Evolutionary conservation across 2,329 filamentous ascomycete species (phyloP).

Genomic region (Rutstroemia sp.): DNA sequence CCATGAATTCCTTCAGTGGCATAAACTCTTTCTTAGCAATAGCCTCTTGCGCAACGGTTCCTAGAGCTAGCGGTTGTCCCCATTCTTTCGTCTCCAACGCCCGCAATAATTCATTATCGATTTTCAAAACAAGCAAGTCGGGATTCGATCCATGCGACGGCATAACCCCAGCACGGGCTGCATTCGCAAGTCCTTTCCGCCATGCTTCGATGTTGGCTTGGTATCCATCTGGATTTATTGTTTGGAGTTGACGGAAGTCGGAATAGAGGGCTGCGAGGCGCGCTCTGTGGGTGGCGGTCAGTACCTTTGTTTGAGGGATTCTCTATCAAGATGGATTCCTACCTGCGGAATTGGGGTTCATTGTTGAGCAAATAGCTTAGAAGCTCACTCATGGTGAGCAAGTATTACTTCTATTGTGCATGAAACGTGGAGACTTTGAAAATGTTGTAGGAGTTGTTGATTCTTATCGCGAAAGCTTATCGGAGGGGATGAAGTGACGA

Average conservation of each 20-base stretch:
- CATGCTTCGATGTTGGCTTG: constrained; percentile 72
- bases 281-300: constrained; percentile 40
- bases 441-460: constrained; percentile 6
- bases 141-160: constrained; percentile 38
- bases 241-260: constrained; percentile 68
- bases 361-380: constrained; percentile 56
- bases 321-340: constrained; percentile 11
- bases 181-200: constrained; percentile 65
- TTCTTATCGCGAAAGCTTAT: constrained; percentile 14
- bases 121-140: constrained; percentile 44
- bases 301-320: background rate
- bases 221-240: constrained; percentile 80
- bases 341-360: constrained; percentile 56
- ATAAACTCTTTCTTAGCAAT: constrained; percentile 62
- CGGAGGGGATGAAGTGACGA: constrained; percentile 6
- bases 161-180: constrained; percentile 51
- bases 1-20: constrained; percentile 60
- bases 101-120: constrained; percentile 57
- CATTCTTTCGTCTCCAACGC: constrained; percentile 70
- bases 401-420: constrained; percentile 1
- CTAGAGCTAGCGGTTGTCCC: constrained; percentile 74
- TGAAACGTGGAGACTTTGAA: background rate
- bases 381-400: constrained; percentile 53
- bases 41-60: constrained; percentile 70
- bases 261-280: constrained; percentile 83